phyloP scores from a whole-genome alignment of 345 rosid genomes.

The Triadica sebifera region DNA sequence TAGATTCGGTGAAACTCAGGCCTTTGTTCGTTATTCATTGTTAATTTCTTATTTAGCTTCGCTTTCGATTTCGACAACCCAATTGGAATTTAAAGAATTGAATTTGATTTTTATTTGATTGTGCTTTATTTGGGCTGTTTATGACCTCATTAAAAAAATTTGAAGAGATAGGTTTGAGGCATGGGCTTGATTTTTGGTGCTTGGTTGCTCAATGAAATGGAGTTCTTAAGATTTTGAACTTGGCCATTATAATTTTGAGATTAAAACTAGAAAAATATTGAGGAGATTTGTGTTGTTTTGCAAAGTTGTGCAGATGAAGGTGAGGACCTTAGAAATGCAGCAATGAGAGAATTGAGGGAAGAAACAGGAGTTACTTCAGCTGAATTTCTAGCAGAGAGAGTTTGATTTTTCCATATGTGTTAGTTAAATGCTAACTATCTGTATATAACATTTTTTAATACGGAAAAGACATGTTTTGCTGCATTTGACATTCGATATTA shows the following conservation, averaged over 20 bases:
- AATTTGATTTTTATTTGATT: too few species aligned
- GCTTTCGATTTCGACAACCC: too few species aligned
- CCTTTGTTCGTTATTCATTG: neutral
- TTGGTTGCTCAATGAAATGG: too few species aligned
- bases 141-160: too few species aligned
- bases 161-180: too few species aligned
- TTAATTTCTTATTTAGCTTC: neutral
- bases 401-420: constrained; percentile 18
- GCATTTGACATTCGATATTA: constrained; percentile 11
- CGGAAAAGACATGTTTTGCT: constrained; percentile 4
- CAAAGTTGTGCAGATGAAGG: constrained; percentile 85
- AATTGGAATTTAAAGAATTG: too few species aligned
- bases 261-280: neutral
- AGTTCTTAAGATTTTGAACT: neutral
- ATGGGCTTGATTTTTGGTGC: too few species aligned
- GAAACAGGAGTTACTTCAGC: constrained; percentile 95
- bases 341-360: constrained; percentile 83
- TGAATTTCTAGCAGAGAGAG: constrained; percentile 75
- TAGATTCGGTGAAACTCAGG: neutral
- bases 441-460: neutral
- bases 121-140: too few species aligned
- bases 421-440: neutral
- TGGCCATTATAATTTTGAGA: neutral
- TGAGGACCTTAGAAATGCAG: constrained; percentile 88
- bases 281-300: neutral